phyloP scores from a whole-genome alignment of 768 basidiomycete genomes.

The Russula virescens region DNA sequence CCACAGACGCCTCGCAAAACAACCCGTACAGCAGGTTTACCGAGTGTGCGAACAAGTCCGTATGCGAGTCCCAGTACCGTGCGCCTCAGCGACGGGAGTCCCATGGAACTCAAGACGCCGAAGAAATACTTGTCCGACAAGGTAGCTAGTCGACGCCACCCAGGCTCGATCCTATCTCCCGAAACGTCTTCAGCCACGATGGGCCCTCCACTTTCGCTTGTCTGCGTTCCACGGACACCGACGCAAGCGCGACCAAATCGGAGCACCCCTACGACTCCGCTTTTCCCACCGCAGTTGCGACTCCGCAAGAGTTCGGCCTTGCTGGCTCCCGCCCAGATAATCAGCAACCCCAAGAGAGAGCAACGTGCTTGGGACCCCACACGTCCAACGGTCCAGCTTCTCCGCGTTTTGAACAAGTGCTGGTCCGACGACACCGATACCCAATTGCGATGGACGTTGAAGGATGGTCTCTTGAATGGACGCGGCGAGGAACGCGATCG shows the following conservation, averaged over 20 bases:
- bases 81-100: not conserved
- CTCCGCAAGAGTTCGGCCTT: not conserved
- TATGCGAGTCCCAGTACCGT: not conserved
- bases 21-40: not conserved
- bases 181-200: too few species aligned
- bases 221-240: not conserved
- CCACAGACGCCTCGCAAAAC: not conserved
- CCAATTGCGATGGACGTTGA: not conserved
- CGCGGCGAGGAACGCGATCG: not conserved
- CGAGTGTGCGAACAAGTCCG: not conserved
- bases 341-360: not conserved
- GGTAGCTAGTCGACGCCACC: not conserved
- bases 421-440: not conserved
- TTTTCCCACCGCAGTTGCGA: not conserved
- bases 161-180: not conserved
- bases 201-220: not conserved
- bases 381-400: not conserved
- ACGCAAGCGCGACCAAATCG: not conserved
- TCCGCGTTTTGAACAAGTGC: not conserved
- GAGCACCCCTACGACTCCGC: not conserved
- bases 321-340: not conserved
- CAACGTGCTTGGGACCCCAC: not conserved
- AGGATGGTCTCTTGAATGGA: not conserved
- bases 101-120: not conserved
- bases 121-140: not conserved